A percentile compares a stretch with the other conserved stretches of the same genome.
Conservation (phyloP, 352 stramenopile genomes). For the Phytopythium montanum region DNA sequence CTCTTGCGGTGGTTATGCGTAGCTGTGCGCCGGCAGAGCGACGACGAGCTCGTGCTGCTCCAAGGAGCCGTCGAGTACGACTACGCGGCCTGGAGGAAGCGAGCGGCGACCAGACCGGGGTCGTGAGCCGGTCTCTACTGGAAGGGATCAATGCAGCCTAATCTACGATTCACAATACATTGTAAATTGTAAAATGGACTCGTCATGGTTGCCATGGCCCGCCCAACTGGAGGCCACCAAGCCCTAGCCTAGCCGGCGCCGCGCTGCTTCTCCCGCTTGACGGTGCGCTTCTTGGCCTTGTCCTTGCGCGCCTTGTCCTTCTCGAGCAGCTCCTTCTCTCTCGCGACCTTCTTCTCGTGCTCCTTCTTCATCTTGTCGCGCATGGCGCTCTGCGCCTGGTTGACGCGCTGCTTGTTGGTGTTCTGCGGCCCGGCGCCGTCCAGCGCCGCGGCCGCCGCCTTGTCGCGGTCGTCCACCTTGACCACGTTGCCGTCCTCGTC, state of each 20-base stretch:
- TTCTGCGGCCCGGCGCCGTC: constrained; percentile 34
- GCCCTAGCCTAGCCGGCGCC: constrained; percentile 37
- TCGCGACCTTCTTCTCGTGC: constrained; percentile 64
- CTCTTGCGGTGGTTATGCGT: background rate
- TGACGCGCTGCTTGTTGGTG: constrained; percentile 50
- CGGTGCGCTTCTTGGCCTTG: constrained; percentile 66
- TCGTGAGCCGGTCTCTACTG: too few species aligned
- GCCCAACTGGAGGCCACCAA: too few species aligned
- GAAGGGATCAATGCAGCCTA: too few species aligned
- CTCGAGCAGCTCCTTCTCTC: constrained; percentile 67
- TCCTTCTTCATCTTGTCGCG: constrained; percentile 74
- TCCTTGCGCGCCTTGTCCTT: constrained; percentile 69
- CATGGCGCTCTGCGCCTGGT: constrained; percentile 44
- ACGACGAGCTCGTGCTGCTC: constrained; percentile 6
- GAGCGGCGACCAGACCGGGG: background rate
- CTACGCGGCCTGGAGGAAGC: background rate
- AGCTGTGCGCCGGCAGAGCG: background rate
- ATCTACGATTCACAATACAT: too few species aligned
- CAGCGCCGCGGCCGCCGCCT: constrained; percentile 15
- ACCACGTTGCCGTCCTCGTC: constrained; percentile 84
- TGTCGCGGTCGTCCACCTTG: constrained; percentile 70
- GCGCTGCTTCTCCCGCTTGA: constrained; percentile 73
- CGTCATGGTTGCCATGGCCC: too few species aligned
- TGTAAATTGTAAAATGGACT: too few species aligned
- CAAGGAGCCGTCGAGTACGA: constrained; percentile 8